Evolutionary conservation across 1,139 yeast genomes (phyloP).

Genomic region (Lipomyces yarrowii): DNA sequence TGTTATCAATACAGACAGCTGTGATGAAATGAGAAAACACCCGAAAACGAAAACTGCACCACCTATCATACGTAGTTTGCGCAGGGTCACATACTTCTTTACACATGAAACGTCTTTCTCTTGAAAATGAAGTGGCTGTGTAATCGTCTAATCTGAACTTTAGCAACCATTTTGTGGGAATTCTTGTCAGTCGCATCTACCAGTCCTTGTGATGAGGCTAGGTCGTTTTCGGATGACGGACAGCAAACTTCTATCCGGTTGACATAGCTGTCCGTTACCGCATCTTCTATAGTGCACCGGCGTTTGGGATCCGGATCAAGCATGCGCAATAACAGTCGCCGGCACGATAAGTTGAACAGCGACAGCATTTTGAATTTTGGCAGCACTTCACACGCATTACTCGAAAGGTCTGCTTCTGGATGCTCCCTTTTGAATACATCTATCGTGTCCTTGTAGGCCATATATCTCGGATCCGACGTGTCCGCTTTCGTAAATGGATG

Average conservation of each 20-base stretch:
- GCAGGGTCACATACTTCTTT: neutral
- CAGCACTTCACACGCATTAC: conserved; percentile 15
- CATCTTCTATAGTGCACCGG: conserved; percentile 32
- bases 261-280: conserved; percentile 31
- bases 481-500: conserved; percentile 42
- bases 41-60: neutral
- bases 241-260: conserved; percentile 33
- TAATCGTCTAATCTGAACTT: conserved; percentile 21
- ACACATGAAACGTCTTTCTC: conserved; percentile 8
- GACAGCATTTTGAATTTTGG: conserved; percentile 24
- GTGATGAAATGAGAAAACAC: neutral
- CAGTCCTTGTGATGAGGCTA: neutral
- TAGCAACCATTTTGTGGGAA: conserved; percentile 9
- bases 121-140: conserved; percentile 22
- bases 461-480: conserved; percentile 37
- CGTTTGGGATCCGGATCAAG: conserved; percentile 35
- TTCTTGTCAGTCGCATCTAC: conserved; percentile 24
- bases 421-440: conserved; percentile 27
- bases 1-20: neutral
- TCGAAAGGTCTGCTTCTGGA: conserved; percentile 29
- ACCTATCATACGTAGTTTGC: neutral
- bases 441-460: conserved; percentile 27
- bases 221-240: conserved; percentile 25
- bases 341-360: conserved; percentile 27
- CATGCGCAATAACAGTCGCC: conserved; percentile 34